These are phyloP conservation scores for Pseudopyrenochaeta lycopersici DNA, from an alignment of 2,329 filamentous ascomycete genomes.

Conservation along the genomic window DNA sequence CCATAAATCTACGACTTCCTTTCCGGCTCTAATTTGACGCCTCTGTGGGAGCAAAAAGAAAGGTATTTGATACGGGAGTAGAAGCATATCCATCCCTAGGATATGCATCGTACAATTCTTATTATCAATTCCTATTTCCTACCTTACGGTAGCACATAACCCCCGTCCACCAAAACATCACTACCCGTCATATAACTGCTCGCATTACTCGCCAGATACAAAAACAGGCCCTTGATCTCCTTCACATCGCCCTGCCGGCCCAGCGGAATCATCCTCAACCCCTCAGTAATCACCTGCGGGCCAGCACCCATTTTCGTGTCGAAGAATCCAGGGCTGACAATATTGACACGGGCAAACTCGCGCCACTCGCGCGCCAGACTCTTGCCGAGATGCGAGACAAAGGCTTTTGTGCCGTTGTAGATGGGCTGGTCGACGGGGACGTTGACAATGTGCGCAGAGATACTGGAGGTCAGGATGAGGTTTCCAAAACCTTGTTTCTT, in stretches of 20 bases:
- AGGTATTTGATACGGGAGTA: too few relatives aligned
- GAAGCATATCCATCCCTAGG: too few relatives aligned
- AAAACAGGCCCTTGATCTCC: conserved; percentile 82
- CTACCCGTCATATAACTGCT: conserved; percentile 79
- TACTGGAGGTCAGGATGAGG: conserved; percentile 70
- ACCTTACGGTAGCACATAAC: conserved; percentile 64
- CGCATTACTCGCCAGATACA: conserved; percentile 84
- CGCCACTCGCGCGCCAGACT: conserved; percentile 73
- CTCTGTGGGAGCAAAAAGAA: too few relatives aligned
- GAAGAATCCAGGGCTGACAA: conserved; percentile 72
- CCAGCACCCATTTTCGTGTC: conserved; percentile 71
- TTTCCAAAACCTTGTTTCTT: conserved; percentile 60
- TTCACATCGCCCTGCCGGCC: conserved; percentile 74
- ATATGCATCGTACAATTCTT: too few relatives aligned
- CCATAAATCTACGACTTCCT: too few relatives aligned
- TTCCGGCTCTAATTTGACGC: too few relatives aligned
- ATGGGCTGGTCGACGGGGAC: conserved; percentile 71
- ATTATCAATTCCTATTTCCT: too few relatives aligned
- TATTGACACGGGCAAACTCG: conserved; percentile 72
- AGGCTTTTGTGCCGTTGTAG: conserved; percentile 64
- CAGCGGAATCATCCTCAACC: conserved; percentile 78
- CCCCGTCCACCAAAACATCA: conserved; percentile 79
- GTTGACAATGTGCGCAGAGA: conserved; percentile 83
- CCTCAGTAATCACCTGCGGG: conserved; percentile 68
- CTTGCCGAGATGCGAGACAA: conserved; percentile 68